A percentile compares a stretch with the other conserved stretches of the same genome.
Evolutionary conservation across 139 green algal genomes (phyloP).

Genomic region (Chlorella ohadii): DNA sequence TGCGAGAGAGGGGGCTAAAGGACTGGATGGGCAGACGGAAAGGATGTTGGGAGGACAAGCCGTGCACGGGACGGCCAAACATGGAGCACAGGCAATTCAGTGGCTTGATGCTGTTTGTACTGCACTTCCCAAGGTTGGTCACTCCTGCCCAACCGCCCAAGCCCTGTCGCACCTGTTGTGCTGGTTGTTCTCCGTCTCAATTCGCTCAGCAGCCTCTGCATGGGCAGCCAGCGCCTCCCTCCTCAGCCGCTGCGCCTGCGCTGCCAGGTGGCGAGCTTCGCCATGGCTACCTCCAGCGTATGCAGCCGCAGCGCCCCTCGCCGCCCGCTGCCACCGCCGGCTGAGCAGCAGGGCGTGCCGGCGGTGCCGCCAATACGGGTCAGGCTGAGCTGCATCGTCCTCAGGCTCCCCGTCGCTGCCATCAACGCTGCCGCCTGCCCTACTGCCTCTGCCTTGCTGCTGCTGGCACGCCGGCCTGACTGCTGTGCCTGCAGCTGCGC

Average conservation of each 20-base stretch:
- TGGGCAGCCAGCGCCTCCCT: conserved; percentile 29
- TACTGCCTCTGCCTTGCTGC: neutral
- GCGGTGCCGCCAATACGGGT: conserved; percentile 11
- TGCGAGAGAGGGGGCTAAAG: neutral
- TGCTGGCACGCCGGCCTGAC: neutral
- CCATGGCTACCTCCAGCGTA: conserved; percentile 7
- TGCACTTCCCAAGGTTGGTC: too few species aligned
- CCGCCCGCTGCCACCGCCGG: neutral
- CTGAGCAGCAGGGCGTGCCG: conserved; percentile 8
- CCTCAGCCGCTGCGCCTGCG: conserved; percentile 34
- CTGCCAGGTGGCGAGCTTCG: conserved; percentile 16
- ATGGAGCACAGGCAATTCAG: too few species aligned
- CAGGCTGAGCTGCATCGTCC: neutral
- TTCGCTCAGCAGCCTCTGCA: conserved; percentile 32
- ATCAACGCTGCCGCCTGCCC: too few species aligned
- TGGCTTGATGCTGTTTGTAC: too few species aligned
- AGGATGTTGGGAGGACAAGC: too few species aligned
- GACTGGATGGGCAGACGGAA: too few species aligned
- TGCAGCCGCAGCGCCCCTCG: neutral
- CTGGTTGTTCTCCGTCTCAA: conserved; percentile 43
- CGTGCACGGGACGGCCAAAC: too few species aligned
- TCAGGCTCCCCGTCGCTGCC: neutral
- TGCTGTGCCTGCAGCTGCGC: neutral
- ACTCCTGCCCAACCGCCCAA: too few species aligned
- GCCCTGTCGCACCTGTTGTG: conserved; percentile 9